A percentile compares a stretch with the other conserved stretches of the same genome.
Conservation (phyloP, 2,329 filamentous ascomycete genomes). For the Pseudocercospora pini-densiflorae region DNA sequence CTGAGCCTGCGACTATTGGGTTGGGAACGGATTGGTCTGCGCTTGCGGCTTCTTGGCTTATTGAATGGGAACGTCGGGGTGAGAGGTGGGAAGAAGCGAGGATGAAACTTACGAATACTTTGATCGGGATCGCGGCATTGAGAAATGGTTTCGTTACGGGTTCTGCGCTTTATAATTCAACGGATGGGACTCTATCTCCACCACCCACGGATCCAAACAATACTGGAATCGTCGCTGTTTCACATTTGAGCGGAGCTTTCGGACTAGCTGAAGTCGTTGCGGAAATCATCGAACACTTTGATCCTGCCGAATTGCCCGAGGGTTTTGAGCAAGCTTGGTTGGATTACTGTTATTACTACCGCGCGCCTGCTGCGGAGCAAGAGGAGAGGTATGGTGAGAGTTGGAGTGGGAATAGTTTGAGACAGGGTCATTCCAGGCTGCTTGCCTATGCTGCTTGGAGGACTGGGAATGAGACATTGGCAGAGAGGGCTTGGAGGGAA, state of each 20-base stretch:
- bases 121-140: slow-evolving; percentile 58
- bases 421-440: slow-evolving; percentile 63
- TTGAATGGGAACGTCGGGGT: slow-evolving; percentile 64
- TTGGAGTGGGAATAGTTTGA: slow-evolving; percentile 53
- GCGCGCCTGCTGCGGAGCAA: slow-evolving; percentile 56
- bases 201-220: slow-evolving; percentile 60
- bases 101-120: slow-evolving; percentile 55
- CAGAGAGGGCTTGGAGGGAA: slow-evolving; percentile 59
- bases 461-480: slow-evolving; percentile 53
- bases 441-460: slow-evolving; percentile 59
- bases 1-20: slow-evolving; percentile 53
- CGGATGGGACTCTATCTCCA: slow-evolving; percentile 56
- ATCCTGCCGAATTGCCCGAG: slow-evolving; percentile 48
- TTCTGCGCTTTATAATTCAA: slow-evolving; percentile 56
- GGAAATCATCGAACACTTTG: slow-evolving; percentile 58
- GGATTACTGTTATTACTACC: slow-evolving; percentile 65
- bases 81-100: slow-evolving; percentile 58
- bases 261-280: slow-evolving; percentile 63
- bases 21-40: slow-evolving; percentile 65
- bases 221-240: slow-evolving; percentile 56
- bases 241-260: slow-evolving; percentile 63
- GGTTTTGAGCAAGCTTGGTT: slow-evolving; percentile 61
- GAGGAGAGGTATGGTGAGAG: slow-evolving; percentile 55
- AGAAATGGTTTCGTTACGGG: slow-evolving; percentile 65
- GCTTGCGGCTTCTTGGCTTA: slow-evolving; percentile 61